Evolutionary conservation across 176 grass and related monocot genomes (phyloP).

Genomic region (Aegilops umbellulata): DNA sequence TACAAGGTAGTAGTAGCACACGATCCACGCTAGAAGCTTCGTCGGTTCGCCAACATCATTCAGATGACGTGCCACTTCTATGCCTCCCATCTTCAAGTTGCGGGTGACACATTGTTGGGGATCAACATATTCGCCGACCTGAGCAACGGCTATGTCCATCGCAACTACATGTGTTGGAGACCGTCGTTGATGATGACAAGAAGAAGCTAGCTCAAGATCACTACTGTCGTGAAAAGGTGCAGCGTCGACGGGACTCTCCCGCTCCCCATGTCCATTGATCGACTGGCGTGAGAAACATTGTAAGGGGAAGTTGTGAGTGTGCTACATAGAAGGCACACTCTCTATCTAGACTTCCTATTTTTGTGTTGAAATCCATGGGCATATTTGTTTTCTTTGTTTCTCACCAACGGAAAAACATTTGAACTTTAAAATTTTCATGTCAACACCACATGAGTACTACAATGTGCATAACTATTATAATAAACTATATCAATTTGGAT

Average conservation of each 20-base stretch:
- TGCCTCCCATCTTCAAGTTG: not conserved
- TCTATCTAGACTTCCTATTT: too few species aligned
- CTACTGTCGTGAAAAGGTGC: not conserved
- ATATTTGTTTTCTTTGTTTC: too few species aligned
- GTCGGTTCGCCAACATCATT: not conserved
- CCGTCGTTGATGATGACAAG: not conserved
- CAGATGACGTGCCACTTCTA: not conserved
- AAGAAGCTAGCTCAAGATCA: not conserved
- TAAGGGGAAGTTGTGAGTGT: too few species aligned
- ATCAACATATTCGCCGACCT: not conserved
- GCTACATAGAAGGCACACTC: too few species aligned
- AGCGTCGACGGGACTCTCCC: not conserved
- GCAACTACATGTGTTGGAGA: not conserved
- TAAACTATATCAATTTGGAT: too few species aligned
- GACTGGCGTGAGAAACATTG: not conserved
- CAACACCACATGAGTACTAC: too few species aligned
- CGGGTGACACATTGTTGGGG: not conserved
- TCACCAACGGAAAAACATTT: too few species aligned
- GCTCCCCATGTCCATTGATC: not conserved
- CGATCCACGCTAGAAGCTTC: not conserved
- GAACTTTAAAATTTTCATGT: too few species aligned
- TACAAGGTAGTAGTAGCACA: not conserved
- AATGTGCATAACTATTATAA: too few species aligned
- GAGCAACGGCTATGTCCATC: not conserved
- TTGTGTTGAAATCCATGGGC: too few species aligned